phyloP scores from a whole-genome alignment of 768 basidiomycete genomes.

The Amanita rubescens region DNA sequence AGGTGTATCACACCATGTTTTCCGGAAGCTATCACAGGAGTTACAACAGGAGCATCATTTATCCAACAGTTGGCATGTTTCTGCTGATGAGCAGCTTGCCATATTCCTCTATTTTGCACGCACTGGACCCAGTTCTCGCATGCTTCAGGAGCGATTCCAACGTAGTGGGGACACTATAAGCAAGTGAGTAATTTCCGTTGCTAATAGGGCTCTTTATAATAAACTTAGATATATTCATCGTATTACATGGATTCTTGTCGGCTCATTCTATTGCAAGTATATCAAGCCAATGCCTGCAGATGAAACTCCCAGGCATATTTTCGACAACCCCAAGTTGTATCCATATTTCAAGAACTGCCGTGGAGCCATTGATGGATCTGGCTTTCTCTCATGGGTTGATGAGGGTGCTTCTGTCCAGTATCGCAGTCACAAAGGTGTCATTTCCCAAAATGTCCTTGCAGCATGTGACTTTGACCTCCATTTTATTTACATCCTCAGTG shows the following conservation, averaged over 20 bases:
- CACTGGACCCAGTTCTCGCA: constrained; percentile 15
- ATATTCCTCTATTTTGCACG: constrained; percentile 20
- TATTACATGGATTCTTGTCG: constrained; percentile 11
- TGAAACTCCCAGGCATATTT: constrained; percentile 9
- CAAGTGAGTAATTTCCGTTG: constrained; percentile 12
- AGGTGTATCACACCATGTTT: constrained; percentile 16
- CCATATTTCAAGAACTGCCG: too few relatives aligned
- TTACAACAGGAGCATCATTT: constrained; percentile 13
- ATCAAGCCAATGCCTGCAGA: constrained; percentile 6
- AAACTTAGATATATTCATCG: constrained; percentile 13
- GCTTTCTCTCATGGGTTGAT: too few relatives aligned
- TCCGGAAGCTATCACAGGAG: constrained; percentile 16
- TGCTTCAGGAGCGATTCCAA: constrained; percentile 23
- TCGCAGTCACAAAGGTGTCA: too few relatives aligned
- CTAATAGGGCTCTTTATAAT: neutral
- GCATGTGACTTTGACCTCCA: too few relatives aligned
- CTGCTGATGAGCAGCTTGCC: constrained; percentile 22
- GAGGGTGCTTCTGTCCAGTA: too few relatives aligned
- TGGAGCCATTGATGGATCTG: too few relatives aligned
- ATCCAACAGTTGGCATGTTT: constrained; percentile 12
- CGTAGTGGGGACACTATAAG: constrained; percentile 23
- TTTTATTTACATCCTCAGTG: too few relatives aligned
- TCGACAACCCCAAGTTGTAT: constrained; percentile 11
- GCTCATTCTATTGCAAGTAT: constrained; percentile 17
- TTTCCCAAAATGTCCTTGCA: too few relatives aligned